Base-by-base conservation (phyloP, 2,329 filamentous ascomycete species). In the Penicillium verrucosum region DNA sequence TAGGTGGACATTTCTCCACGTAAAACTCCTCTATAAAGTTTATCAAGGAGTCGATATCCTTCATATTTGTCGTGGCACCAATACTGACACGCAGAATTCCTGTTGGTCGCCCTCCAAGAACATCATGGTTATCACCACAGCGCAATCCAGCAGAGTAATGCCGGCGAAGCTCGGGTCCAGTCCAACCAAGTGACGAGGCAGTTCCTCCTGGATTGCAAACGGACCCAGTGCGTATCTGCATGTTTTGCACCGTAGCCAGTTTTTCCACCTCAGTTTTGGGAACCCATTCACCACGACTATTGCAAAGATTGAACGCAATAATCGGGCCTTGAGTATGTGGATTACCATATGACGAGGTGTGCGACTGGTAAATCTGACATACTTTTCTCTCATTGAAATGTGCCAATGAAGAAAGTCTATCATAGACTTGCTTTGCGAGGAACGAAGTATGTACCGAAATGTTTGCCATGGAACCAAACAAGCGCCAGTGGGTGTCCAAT, bases 131-230 rank as follows among this genome's bases (percentile, higher is more conserved):
- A 52, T 85, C 84, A 7, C 92, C 92, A 72, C 94, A 99, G 38
- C 90, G 84, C 68, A 92, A 86, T 0, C 94, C 94, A 2, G 88
- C 84, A 0, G 89, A 90, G 67, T 94, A 96, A 70, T 96, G 96
- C 57, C 83, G 82, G 64, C 81, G 87, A 81, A 97, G 87, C 68
- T 97, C 92, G 83, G 87, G 89, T 0, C 90, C 85, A 45, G 87
- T 82, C 51, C 97, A 80, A 1, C 80, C 78, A n/a, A 97, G 81
- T 21, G 86, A 84, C 1, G 81, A 80, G 14, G 92, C 88, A 56
- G 96, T 84, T 1, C 92, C 92, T 10, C 92, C 94, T 1, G 94
- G 93, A 66, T 96, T 97, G 75, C 94, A 99, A 1, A 97, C 80
- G 0, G 91, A 89, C 5, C 94, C 94, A 0, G 91, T 96, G 37